phyloP scores from a whole-genome alignment of 257 asterid species.

The Primulina tabacum region DNA sequence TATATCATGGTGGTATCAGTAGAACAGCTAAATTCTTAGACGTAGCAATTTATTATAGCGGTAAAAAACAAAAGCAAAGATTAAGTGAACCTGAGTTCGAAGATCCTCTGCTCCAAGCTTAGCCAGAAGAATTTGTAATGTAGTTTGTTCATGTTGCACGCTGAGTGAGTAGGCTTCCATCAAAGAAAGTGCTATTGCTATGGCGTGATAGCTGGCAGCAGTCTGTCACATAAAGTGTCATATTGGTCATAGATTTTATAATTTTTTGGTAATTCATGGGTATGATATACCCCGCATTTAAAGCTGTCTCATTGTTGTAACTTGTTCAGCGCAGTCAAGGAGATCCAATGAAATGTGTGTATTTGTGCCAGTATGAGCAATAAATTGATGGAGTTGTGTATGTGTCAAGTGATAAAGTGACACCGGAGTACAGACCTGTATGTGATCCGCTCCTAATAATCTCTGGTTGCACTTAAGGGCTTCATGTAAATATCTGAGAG shows the following conservation, averaged over 20 bases:
- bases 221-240: slow-evolving; percentile 56
- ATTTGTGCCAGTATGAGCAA: not conserved
- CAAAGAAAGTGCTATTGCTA: slow-evolving; percentile 97
- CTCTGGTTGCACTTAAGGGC: slow-evolving; percentile 95
- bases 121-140: slow-evolving; percentile 90
- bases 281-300: slow-evolving; percentile 18
- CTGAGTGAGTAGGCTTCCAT: slow-evolving; percentile 99
- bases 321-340: slow-evolving; percentile 1
- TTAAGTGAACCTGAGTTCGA: slow-evolving; percentile 83
- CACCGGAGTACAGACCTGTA: slow-evolving; percentile 59
- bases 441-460: slow-evolving; percentile 92
- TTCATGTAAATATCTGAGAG: slow-evolving; percentile 97
- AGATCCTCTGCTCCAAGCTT: slow-evolving; percentile 95
- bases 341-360: not conserved
- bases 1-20: slow-evolving; percentile 7
- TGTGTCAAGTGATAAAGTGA: slow-evolving; percentile 12
- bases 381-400: not conserved
- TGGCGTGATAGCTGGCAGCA: slow-evolving; percentile 99
- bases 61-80: slow-evolving; percentile 10
- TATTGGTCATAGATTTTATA: slow-evolving; percentile 15
- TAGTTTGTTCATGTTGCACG: slow-evolving; percentile 97
- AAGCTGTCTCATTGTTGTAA: slow-evolving; percentile 14
- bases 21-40: not conserved
- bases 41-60: not conserved
- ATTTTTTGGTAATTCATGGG: slow-evolving; percentile 25